Evolutionary conservation across 106 monocot species (phyloP).

Genomic region (Dioscorea zingiberensis): DNA sequence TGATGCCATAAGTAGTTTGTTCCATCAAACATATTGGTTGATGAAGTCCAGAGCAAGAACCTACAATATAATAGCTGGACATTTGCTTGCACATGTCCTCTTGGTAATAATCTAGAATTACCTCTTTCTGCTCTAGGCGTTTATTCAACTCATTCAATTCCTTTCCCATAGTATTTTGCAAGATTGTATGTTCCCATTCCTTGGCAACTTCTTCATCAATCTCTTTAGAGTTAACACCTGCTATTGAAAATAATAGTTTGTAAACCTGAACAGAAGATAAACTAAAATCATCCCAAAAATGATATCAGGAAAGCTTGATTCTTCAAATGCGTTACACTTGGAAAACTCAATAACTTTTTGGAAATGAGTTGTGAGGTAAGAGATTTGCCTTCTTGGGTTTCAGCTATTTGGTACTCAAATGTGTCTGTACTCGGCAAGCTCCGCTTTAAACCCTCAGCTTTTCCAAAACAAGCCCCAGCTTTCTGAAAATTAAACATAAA

Average conservation of each 20-base stretch:
- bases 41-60: too few relatives aligned
- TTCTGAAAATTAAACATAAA: conserved; percentile 44
- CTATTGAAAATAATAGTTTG: background rate
- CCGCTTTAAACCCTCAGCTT: conserved; percentile 65
- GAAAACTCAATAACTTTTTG: background rate
- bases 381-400: conserved; percentile 43
- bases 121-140: conserved; percentile 93
- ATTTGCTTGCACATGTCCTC: too few relatives aligned
- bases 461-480: conserved; percentile 29
- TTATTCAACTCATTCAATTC: conserved; percentile 93
- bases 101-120: conserved; percentile 24
- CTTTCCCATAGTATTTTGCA: conserved; percentile 93
- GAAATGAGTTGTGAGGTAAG: background rate
- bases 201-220: conserved; percentile 82
- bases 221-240: conserved; percentile 64
- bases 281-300: too few relatives aligned
- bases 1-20: too few relatives aligned
- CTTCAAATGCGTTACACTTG: too few relatives aligned
- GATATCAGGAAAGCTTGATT: too few relatives aligned
- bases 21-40: too few relatives aligned
- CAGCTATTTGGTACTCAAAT: conserved; percentile 61
- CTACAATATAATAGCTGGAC: too few relatives aligned
- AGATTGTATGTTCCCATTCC: conserved; percentile 89
- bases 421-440: conserved; percentile 55
- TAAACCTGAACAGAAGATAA: background rate